Conservation (phyloP, 257 asterid species). For the Forsythia suspensa region DNA sequence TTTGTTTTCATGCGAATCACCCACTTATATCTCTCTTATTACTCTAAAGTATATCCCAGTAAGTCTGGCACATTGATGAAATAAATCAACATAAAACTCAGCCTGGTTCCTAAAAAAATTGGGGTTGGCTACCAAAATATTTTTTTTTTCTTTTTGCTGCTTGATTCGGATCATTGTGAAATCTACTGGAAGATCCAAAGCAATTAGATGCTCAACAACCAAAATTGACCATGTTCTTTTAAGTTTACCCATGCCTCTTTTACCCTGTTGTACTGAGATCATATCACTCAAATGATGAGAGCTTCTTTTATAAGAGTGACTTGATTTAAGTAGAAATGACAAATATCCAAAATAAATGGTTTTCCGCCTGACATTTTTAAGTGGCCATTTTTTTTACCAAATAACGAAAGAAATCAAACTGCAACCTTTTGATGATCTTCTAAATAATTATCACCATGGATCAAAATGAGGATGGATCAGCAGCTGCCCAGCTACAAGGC, state of each 20-base stretch:
- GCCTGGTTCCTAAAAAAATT: too few species aligned
- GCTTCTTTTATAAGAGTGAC: background rate
- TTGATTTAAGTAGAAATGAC: background rate
- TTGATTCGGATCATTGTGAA: background rate
- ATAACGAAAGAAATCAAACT: background rate
- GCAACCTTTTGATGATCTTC: conserved; percentile 67
- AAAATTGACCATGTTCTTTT: too few species aligned
- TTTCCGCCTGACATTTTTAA: background rate
- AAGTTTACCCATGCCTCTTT: too few species aligned
- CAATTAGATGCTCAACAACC: too few species aligned
- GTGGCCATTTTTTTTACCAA: background rate
- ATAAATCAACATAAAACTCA: too few species aligned
- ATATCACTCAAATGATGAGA: background rate
- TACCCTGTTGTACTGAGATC: too few species aligned
- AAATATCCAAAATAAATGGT: background rate
- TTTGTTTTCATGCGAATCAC: background rate
- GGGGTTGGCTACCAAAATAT: background rate
- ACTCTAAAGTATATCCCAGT: too few species aligned
- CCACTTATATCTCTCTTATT: too few species aligned
- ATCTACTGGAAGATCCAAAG: background rate
- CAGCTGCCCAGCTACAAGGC: conserved; percentile 71
- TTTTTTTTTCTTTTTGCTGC: background rate
- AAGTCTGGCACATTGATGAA: too few species aligned
- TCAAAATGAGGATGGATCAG: conserved; percentile 73
- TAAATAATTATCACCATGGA: conserved; percentile 75